Evolutionary conservation across 2,329 filamentous ascomycete genomes (phyloP), one percentile per base, ranked within the genome.

Genomic region (Dothideomycetes sp.): DNA sequence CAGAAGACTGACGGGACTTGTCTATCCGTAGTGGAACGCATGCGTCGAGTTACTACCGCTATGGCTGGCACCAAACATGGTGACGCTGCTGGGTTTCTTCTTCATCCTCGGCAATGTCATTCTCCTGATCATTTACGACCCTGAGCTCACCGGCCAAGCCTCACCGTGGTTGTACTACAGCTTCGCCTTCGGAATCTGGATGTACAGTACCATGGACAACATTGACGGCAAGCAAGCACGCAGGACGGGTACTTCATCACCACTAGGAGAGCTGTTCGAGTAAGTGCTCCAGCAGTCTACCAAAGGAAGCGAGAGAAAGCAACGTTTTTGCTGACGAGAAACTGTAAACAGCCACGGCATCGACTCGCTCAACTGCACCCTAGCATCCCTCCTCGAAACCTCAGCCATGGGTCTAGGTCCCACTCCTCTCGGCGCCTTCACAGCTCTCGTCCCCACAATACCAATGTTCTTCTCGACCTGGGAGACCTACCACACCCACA

Each of bases 401-500:
- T 89, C 85, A 12, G 88, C 89, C 39, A 91, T 98, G 82, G 89
- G 84, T 18, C 74, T 94, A 37, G 91, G 91, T 28, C 78, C 84
- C 4, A 85, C 84, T 13, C 80, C 79, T 48, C 78, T 85, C 15
- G 91, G 91, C 50, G 82, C 91, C 43, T 93, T 94, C 60, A 96
- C 91, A 1, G 87, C 88, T 2, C 69, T 98, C 30, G 79, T 89
- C 46, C 91, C 91, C 1, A 93, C 87, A 53, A 68, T 98, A 31
- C 85, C 91, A 45, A 98, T 98, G 91, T 98, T 94, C 71, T 95
- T 98, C 67, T 95, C 89, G 3, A 98, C 91, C 2, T 98, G 91
- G 91, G 91, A 98, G 66, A 98, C 91, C 1, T 98, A 95, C 62
- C 91, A 98, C 64, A 95, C 91, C 4, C 91, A 98, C 62, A 96